Percentiles rank a stretch among this genome's conserved stretches.
Conservation (phyloP, 176 grass and related monocot species). For the Lolium perenne region DNA sequence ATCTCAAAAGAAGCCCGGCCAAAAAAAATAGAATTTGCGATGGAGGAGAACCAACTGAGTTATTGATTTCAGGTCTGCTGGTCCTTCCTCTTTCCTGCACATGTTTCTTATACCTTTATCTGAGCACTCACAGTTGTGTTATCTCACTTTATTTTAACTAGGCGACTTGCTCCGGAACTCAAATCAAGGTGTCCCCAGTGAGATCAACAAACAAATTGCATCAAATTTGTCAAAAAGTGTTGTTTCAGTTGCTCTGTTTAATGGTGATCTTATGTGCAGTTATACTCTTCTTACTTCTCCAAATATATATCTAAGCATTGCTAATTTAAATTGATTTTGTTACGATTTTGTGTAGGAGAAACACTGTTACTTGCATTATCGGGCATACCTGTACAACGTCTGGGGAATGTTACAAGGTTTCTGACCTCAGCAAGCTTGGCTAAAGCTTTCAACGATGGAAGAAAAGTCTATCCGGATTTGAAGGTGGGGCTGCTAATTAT, state of each 20-base stretch:
- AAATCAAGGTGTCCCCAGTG: background rate
- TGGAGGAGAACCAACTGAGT: background rate
- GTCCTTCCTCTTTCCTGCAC: background rate
- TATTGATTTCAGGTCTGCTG: slow-evolving; percentile 4
- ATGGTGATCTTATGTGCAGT: background rate
- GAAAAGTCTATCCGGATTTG: background rate
- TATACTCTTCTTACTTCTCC: background rate
- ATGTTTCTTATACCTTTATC: background rate
- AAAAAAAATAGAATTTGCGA: background rate
- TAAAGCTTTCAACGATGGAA: background rate
- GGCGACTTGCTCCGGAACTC: background rate
- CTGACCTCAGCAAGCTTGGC: slow-evolving; percentile 34
- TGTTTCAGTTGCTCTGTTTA: background rate
- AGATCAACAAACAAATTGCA: background rate
- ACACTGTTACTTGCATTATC: slow-evolving; percentile 20
- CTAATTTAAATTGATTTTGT: background rate
- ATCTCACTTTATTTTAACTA: background rate
- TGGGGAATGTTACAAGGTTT: slow-evolving; percentile 14
- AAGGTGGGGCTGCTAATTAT: slow-evolving; percentile 30
- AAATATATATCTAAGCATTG: background rate
- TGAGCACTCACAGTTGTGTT: background rate
- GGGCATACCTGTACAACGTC: slow-evolving; percentile 18
- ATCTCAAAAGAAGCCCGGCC: background rate
- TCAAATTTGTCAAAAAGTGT: background rate
- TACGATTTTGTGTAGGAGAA: background rate